Evolutionary conservation across 805 yeast species (phyloP).

Genomic region (Sugiyamaella floridensis): DNA sequence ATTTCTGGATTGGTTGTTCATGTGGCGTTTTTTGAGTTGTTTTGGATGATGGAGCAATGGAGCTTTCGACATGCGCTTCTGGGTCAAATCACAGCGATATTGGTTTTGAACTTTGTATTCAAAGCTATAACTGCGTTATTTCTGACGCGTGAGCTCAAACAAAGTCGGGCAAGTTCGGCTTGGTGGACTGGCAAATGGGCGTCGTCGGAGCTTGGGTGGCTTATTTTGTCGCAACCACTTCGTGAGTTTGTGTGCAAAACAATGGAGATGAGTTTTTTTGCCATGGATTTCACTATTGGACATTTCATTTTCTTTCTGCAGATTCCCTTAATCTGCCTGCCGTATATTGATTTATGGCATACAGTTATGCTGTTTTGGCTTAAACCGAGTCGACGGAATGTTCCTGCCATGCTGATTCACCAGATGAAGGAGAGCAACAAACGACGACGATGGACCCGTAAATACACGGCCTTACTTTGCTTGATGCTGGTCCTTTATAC

Average conservation of each 20-base stretch:
- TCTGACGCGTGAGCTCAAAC: constrained; percentile 54
- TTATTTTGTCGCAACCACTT: constrained; percentile 75
- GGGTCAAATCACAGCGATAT: constrained; percentile 51
- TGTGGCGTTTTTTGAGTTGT: constrained; percentile 49
- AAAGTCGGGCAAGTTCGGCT: constrained; percentile 51
- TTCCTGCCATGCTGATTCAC: constrained; percentile 41
- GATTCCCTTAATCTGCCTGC: constrained; percentile 71
- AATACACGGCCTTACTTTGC: constrained; percentile 65
- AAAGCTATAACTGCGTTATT: constrained; percentile 43
- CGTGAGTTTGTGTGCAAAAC: constrained; percentile 83
- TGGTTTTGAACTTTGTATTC: constrained; percentile 53
- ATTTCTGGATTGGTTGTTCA: constrained; percentile 46
- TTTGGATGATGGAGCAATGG: constrained; percentile 67
- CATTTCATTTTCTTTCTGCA: constrained; percentile 74
- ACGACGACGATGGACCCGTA: constrained; percentile 74
- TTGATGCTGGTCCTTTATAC: constrained; percentile 52
- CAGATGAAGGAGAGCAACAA: background rate
- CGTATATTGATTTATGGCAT: constrained; percentile 84
- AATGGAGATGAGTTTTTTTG: constrained; percentile 79
- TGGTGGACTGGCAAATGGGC: constrained; percentile 49
- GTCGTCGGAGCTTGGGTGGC: constrained; percentile 73
- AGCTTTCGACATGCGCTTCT: constrained; percentile 51
- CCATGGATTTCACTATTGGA: constrained; percentile 85
- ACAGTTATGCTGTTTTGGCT: constrained; percentile 93
- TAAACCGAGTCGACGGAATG: constrained; percentile 76